Evolutionary conservation across 2,329 filamentous ascomycete genomes (phyloP), one percentile per base, ranked within the genome.

Genomic region (Aspergillus uvarum): DNA sequence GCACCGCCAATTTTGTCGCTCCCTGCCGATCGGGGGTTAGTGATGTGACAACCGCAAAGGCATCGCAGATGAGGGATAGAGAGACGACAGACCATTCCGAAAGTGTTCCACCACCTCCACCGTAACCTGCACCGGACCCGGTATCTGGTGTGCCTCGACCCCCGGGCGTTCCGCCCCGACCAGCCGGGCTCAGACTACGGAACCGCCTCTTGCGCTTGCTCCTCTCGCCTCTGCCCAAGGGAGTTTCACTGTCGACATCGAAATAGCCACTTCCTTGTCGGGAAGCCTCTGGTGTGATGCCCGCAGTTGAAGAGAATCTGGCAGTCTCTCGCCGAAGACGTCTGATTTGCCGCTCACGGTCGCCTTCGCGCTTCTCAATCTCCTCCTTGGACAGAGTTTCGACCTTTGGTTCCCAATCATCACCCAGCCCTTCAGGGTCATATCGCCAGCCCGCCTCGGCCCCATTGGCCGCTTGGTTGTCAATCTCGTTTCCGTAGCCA

Each of bases 191-290:
- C 63, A 96, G 76, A 75, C 92, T 96, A 67, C 93, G 86, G 80
- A 97, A 96, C 26, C 93, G 85, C 65, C 91, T 85, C 85, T 97
- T 97, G 83, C 96, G 96, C 83, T 96, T 98, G 68, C 90, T 95
- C 50, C 94, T 82, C 77, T 97, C 94, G 24, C 94, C 94, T 57
- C 94, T 84, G 22, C 94, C 94, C 87, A 97, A 93, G 4, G 91
- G 85, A 71, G 96, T 92, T 71, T 97, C 86, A 24, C 74, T 76
- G 61, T 80, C 82, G 57, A 83, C 79, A 62, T 84, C 83, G 67
- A 87, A 88, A 72, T 86, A 87, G 56, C 86, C 85, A 59, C 75
- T 77, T 61, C 79, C 80, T 55, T 80, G 77, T 55, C 79, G 82
- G 73, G 92, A 89, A 50, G 89, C 82, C n/a, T 90, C 88, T 31